phyloP scores from a whole-genome alignment of 768 basidiomycete genomes.

The Termitomyces sp. region DNA sequence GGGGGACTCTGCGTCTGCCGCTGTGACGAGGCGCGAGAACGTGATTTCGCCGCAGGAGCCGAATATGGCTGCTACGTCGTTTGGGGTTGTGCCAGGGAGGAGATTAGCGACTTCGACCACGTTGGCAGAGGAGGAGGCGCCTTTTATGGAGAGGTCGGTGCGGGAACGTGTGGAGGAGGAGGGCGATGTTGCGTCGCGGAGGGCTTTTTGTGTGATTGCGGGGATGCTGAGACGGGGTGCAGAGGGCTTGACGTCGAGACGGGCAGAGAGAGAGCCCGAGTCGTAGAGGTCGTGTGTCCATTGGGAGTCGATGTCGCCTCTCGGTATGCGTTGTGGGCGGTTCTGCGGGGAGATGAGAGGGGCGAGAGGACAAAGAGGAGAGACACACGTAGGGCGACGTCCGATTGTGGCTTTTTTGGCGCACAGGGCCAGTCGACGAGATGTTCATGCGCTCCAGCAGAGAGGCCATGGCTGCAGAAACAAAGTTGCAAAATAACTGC shows the following conservation, averaged over 20 bases:
- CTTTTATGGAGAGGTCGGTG: slow-evolving; percentile 57
- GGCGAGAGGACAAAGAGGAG: too few species aligned
- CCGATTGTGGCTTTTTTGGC: slow-evolving; percentile 28
- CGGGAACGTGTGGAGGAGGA: neutral
- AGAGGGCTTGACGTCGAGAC: slow-evolving; percentile 42
- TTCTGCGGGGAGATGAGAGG: slow-evolving; percentile 29
- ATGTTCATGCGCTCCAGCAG: slow-evolving; percentile 54
- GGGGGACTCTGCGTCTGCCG: slow-evolving; percentile 29
- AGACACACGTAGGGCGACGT: slow-evolving; percentile 2
- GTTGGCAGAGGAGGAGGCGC: slow-evolving; percentile 59
- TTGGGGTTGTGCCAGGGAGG: slow-evolving; percentile 72
- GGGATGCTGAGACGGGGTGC: slow-evolving; percentile 50
- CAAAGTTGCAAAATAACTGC: neutral
- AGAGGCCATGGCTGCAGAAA: slow-evolving; percentile 46
- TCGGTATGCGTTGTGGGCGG: slow-evolving; percentile 53
- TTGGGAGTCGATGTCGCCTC: slow-evolving; percentile 59
- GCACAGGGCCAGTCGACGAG: slow-evolving; percentile 39
- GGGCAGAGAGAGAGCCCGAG: slow-evolving; percentile 56
- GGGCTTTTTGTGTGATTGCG: slow-evolving; percentile 54
- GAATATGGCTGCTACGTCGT: slow-evolving; percentile 85
- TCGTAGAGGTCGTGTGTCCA: slow-evolving; percentile 78
- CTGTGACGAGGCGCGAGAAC: slow-evolving; percentile 34
- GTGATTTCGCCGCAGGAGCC: slow-evolving; percentile 71
- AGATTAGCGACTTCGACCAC: slow-evolving; percentile 75
- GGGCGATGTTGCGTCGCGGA: slow-evolving; percentile 50